Evolutionary conservation across 2,329 filamentous ascomycete species (phyloP), one percentile per base, ranked within the genome.

Genomic region (Cladosporium sp.): DNA sequence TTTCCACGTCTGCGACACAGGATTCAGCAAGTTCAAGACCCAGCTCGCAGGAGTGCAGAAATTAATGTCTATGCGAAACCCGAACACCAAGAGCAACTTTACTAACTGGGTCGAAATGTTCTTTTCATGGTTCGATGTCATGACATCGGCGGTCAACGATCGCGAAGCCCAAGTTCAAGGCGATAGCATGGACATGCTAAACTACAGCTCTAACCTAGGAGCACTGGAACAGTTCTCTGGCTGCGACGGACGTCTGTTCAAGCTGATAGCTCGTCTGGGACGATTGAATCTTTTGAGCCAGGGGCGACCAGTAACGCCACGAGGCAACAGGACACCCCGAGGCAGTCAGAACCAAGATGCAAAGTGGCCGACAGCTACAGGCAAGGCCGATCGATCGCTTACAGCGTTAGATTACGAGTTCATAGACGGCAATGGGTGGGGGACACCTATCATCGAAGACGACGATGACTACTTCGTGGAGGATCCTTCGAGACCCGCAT

Each of bases 31-130:
- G 73, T 97, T 97, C 79, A 91, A 93, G 71, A 95, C 91, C 0
- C 94, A 97, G 75, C 93, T 97, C 73, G 92, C 92, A 0, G 93
- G 94, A 0, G 93, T 97, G 46, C 93, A 93, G 79, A 96, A 96
- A 81, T 88, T 98, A 35, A 85, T 97, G 12, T 86, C 89, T 4
- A 86, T 97, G 80, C 86, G 93, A 66, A 86, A 90, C 69, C 82
- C 86, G 75, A 79, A 84, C 75, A 73, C 88, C 73, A 77, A 86
- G 55, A 82, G 82, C 14, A 81, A 88, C 60, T 91, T 93, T 67
- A 90, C 92, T 66, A 87, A 89, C 14, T 97, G 93, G 93, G 94
- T 97, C 81, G 91, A 96, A 73, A 89, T 92, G 50, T 88, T 97
- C 71, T 97, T 97, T 74, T 95, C 92, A 37, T 96, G 94, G 84